Percentiles rank a stretch among this genome's conserved stretches.
Evolutionary conservation across 768 basidiomycete species (phyloP).

Genomic region (Suillus weaverae): DNA sequence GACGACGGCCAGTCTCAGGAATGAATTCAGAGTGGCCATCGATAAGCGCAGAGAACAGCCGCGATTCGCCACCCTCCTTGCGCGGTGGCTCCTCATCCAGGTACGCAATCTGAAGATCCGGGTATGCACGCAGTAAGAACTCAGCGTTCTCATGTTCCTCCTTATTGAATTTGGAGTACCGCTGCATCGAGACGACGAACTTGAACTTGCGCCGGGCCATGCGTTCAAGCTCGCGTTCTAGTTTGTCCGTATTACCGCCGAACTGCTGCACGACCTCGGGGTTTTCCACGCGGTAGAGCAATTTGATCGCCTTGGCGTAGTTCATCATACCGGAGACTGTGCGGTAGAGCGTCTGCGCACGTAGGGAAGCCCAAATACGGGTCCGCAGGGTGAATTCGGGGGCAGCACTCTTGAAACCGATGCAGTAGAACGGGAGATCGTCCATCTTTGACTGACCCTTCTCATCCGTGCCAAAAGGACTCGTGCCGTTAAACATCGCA

Average conservation of each 20-base stretch:
- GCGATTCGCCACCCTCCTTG: slow-evolving; percentile 93
- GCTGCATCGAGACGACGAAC: slow-evolving; percentile 98
- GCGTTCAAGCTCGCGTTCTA: slow-evolving; percentile 94
- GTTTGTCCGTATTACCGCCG: slow-evolving; percentile 95
- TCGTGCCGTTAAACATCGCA: slow-evolving; percentile 75
- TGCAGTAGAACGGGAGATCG: slow-evolving; percentile 96
- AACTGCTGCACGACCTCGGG: slow-evolving; percentile 98
- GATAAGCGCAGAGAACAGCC: slow-evolving; percentile 94
- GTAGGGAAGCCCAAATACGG: slow-evolving; percentile 98
- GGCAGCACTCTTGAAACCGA: slow-evolving; percentile 98
- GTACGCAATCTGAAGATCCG: slow-evolving; percentile 97
- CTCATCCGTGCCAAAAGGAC: slow-evolving; percentile 75
- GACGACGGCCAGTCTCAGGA: slow-evolving; percentile 81
- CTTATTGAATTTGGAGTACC: slow-evolving; percentile 99
- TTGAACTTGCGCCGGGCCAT: slow-evolving; percentile 99
- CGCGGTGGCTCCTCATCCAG: slow-evolving; percentile 93
- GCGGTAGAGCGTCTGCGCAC: slow-evolving; percentile 97
- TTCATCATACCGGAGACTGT: slow-evolving; percentile 99
- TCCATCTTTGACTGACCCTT: slow-evolving; percentile 83
- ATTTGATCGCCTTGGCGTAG: slow-evolving; percentile 98
- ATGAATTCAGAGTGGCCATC: slow-evolving; percentile 98
- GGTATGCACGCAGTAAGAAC: slow-evolving; percentile 95
- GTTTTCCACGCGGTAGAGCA: slow-evolving; percentile 99
- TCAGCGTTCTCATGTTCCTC: slow-evolving; percentile 99
- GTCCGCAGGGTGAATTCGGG: slow-evolving; percentile 98